Percentiles rank a stretch among this genome's conserved stretches.
Conservation (phyloP, 2,329 filamentous ascomycete genomes). For the Fusarium stilboides region DNA sequence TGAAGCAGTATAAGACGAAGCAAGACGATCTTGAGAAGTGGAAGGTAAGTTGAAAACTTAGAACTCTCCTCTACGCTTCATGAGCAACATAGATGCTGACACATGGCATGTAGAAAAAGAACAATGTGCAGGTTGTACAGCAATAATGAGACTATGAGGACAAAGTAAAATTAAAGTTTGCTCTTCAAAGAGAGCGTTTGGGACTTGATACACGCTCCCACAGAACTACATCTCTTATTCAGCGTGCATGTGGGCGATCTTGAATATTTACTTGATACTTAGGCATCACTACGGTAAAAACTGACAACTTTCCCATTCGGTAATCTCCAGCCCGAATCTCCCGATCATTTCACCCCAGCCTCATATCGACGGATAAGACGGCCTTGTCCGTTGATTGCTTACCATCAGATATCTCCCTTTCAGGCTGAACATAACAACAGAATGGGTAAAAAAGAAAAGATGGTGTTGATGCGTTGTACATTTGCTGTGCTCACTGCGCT, state of each 20-base stretch:
- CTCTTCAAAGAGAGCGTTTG: not conserved
- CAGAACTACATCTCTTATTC: not conserved
- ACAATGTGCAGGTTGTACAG: conserved; percentile 89
- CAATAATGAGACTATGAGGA: conserved; percentile 63
- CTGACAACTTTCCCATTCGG: not conserved
- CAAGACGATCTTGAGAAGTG: conserved; percentile 97
- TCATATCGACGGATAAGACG: conserved; percentile 12
- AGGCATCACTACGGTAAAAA: not conserved
- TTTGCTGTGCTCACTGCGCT: conserved; percentile 54
- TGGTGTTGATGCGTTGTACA: conserved; percentile 65
- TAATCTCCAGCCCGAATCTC: not conserved
- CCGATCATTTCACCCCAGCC: not conserved
- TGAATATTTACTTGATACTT: conserved; percentile 12
- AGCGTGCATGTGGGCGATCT: conserved; percentile 6
- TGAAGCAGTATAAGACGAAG: conserved; percentile 96
- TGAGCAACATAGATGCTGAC: conserved; percentile 16
- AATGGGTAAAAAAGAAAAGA: conserved; percentile 34
- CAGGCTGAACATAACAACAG: conserved; percentile 32
- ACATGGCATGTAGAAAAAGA: conserved; percentile 77
- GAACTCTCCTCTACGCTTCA: not conserved
- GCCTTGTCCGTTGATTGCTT: conserved; percentile 8
- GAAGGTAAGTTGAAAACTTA: conserved; percentile 77
- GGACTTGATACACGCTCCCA: not conserved
- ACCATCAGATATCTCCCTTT: conserved; percentile 11
- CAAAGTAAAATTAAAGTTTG: conserved; percentile 34